Evolutionary conservation across 2,329 filamentous ascomycete genomes (phyloP), one percentile per base, ranked within the genome.

Genomic region (Meredithiella fracta): DNA sequence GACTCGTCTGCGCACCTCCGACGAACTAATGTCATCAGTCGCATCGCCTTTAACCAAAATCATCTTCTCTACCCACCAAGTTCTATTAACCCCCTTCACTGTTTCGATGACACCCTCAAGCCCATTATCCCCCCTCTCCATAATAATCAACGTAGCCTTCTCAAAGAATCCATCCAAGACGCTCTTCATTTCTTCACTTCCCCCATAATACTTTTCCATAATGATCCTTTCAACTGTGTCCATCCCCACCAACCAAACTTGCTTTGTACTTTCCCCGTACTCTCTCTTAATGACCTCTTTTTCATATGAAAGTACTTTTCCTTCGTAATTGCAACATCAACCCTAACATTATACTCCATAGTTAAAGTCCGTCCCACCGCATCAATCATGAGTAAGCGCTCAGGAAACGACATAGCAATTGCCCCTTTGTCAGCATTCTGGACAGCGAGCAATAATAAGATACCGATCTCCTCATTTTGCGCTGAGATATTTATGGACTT

Each of bases 281-380:
- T 0, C 72, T 68, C 26, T 90, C 79, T 1, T 51, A 22, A 51
- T 49, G 20, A 78, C 79, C 11, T 61, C 6, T 79, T 78, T 68
- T 91, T 91, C 63, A 83, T 80, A 58, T 79, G 78, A 62, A 91
- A 92, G 64, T 83, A 89, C 0, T 86, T 82, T 62, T 77, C 73
- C 37, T 76, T 83, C 0, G 84, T 87, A 1, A 92, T 73, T 1
- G 75, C 85, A 38, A 91, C 74, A 61, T 90, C 86, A 3, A 82
- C 67, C 3, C 60, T 62, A 29, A 79, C 61, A 1, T 84, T 82
- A 51, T 69, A 65, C 37, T 76, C 83, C 0, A 84, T 87, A 1
- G 91, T 73, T 1, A 75, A 85, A 37, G 91, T 74, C 61, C 90
- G 85, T 3, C 82, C 67, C 3, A 90, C 82, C 0, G 77, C 67